phyloP scores from a whole-genome alignment of 768 basidiomycete species.

The Suillus subluteus region DNA sequence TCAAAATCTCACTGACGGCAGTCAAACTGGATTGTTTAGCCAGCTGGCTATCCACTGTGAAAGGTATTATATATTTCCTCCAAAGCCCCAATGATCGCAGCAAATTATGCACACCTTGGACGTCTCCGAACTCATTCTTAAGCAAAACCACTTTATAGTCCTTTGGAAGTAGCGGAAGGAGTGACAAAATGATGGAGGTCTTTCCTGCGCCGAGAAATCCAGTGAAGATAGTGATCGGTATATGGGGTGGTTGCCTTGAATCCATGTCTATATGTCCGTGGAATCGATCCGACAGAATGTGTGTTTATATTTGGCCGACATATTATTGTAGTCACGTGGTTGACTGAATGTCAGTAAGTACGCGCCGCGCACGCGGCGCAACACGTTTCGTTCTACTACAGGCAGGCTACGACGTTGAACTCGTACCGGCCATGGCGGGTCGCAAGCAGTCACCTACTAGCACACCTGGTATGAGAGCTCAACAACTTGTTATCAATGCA shows the following conservation, averaged over 20 bases:
- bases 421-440: no score
- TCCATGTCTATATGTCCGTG: neutral
- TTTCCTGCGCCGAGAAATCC: conserved; percentile 88
- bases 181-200: conserved; percentile 79
- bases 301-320: neutral
- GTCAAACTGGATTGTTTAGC: conserved; percentile 82
- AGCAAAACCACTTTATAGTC: conserved; percentile 89
- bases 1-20: conserved; percentile 91
- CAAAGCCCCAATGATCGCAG: neutral
- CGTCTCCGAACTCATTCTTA: conserved; percentile 97
- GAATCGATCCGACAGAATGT: neutral
- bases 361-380: no score
- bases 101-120: conserved; percentile 61
- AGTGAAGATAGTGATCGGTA: conserved; percentile 95
- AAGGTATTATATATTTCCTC: conserved; percentile 10
- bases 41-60: conserved; percentile 85
- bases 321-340: no score
- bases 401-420: no score
- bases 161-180: conserved; percentile 79
- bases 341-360: no score
- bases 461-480: no score
- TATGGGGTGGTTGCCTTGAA: conserved; percentile 29
- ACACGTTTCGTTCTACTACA: no score
- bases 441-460: no score
- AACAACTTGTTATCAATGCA: no score